Percentiles rank a stretch among this genome's conserved stretches.
phyloP scores from a whole-genome alignment of 2,329 filamentous ascomycete species.

The Pseudogymnoascus pannorum region DNA sequence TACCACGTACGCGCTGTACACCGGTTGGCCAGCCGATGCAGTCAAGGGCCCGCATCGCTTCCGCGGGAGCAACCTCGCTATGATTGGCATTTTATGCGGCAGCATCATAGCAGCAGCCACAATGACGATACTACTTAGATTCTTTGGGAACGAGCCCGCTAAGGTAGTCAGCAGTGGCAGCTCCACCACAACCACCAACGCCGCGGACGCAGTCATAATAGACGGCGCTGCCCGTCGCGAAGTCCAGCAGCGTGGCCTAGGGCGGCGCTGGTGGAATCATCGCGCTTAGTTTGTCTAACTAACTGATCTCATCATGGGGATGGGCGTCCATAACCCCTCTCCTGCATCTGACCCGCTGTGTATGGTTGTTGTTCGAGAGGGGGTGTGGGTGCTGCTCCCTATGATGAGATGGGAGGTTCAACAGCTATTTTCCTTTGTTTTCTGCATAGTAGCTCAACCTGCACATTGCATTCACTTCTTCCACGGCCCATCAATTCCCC shows the following conservation, averaged over 20 bases:
- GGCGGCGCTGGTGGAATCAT: constrained; percentile 30
- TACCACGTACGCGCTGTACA: constrained; percentile 84
- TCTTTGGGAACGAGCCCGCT: constrained; percentile 46
- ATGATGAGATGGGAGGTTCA: constrained; percentile 17
- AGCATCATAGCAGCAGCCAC: constrained; percentile 66
- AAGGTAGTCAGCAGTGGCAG: constrained; percentile 36
- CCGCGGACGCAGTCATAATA: constrained; percentile 35
- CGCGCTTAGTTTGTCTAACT: constrained; percentile 19
- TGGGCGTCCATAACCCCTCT: neutral
- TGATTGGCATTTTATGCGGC: constrained; percentile 75
- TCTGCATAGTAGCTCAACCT: constrained; percentile 10
- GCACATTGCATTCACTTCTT: neutral
- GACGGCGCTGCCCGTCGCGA: constrained; percentile 57
- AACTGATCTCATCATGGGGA: constrained; percentile 16
- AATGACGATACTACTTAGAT: constrained; percentile 60
- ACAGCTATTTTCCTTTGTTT: constrained; percentile 12
- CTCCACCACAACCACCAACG: constrained; percentile 29
- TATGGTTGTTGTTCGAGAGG: neutral
- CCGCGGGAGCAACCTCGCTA: constrained; percentile 75
- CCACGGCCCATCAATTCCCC: neutral
- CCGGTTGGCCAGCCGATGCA: constrained; percentile 74
- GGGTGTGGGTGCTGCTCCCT: constrained; percentile 16
- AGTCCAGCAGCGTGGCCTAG: constrained; percentile 50
- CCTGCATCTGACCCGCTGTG: neutral
- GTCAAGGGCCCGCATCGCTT: constrained; percentile 62